Evolutionary conservation across 2,329 filamentous ascomycete species (phyloP).

Genomic region (Diaporthe sp.): DNA sequence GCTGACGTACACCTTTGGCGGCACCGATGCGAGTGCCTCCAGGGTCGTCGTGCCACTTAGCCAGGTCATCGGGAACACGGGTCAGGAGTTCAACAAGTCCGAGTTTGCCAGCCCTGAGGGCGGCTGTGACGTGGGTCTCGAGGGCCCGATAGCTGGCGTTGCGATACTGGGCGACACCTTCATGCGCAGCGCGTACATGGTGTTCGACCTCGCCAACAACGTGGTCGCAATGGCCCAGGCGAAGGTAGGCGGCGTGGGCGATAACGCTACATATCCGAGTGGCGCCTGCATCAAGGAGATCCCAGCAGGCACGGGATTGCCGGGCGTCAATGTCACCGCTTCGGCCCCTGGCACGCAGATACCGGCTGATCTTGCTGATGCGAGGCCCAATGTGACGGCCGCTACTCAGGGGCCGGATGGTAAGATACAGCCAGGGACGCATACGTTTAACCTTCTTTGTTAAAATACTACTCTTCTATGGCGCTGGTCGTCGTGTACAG

Average conservation of each 20-base stretch:
- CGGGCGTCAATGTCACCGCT: slow-evolving; percentile 2
- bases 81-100: neutral
- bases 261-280: neutral
- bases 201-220: slow-evolving; percentile 67
- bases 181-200: slow-evolving; percentile 67
- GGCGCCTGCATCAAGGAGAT: neutral
- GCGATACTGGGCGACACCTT: slow-evolving; percentile 65
- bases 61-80: slow-evolving; percentile 2
- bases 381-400: neutral
- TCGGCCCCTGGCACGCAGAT: slow-evolving; percentile 9
- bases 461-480: neutral
- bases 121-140: neutral
- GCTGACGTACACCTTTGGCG: neutral
- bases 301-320: neutral
- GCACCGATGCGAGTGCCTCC: neutral
- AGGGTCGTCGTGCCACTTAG: neutral
- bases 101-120: slow-evolving; percentile 8
- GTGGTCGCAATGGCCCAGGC: slow-evolving; percentile 65
- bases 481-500: neutral
- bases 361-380: slow-evolving; percentile 3
- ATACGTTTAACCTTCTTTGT: neutral
- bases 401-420: neutral
- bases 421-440: neutral
- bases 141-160: slow-evolving; percentile 15
- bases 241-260: slow-evolving; percentile 43